These are phyloP conservation scores for Naganishia friedmannii DNA, from an alignment of 768 basidiomycete species.

Conservation along the genomic window DNA sequence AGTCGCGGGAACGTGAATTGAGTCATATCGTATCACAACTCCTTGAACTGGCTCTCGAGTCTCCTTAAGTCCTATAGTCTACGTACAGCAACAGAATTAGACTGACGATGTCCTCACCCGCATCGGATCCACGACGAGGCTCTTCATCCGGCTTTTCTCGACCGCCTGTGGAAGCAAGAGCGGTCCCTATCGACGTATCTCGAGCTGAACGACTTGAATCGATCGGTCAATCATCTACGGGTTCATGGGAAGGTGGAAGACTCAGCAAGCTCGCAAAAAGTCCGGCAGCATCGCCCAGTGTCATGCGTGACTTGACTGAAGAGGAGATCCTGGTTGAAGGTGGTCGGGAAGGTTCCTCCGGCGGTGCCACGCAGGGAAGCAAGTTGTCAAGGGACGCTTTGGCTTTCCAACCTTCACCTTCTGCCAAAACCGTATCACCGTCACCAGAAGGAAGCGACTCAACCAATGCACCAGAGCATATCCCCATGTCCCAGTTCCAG, in stretches of 20 bases:
- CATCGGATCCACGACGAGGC: background rate
- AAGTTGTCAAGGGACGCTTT: slow-evolving; percentile 20
- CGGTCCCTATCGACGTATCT: slow-evolving; percentile 25
- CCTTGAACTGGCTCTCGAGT: background rate
- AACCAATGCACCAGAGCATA: slow-evolving; percentile 3
- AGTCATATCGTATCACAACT: background rate
- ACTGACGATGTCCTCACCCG: background rate
- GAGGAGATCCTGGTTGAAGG: background rate
- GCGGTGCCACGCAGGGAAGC: slow-evolving; percentile 2
- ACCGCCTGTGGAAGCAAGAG: slow-evolving; percentile 1
- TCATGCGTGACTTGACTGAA: slow-evolving; percentile 14
- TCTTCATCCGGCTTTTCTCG: slow-evolving; percentile 12
- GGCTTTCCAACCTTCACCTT: slow-evolving; percentile 12
- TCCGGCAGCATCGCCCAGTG: background rate
- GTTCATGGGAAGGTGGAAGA: slow-evolving; percentile 49
- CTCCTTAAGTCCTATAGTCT: background rate
- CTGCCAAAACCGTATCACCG: background rate
- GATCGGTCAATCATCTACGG: slow-evolving; percentile 46
- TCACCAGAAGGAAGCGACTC: background rate
- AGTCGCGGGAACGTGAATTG: background rate
- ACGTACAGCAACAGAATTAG: background rate
- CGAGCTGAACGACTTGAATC: slow-evolving; percentile 35
- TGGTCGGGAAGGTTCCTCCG: background rate
- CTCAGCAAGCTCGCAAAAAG: slow-evolving; percentile 28
- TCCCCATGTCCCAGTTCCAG: slow-evolving; percentile 16